Conservation (phyloP, 495 filamentous ascomycete species). For the Trichocladium antarcticum region DNA sequence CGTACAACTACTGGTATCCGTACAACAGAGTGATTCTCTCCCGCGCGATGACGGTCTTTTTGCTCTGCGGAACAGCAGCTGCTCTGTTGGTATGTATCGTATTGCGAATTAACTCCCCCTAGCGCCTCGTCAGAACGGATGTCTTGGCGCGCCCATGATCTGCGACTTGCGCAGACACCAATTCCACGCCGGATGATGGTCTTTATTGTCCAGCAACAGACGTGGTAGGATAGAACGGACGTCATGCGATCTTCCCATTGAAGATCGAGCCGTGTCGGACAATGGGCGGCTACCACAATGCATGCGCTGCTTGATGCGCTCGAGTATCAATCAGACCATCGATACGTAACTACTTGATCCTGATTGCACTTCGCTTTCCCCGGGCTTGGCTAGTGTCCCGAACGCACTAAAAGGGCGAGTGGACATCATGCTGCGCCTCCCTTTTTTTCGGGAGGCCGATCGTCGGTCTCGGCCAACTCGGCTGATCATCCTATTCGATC, state of each 20-base stretch:
- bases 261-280: neutral
- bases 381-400: constrained; percentile 3
- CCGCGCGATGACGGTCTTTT: too few relatives aligned
- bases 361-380: neutral
- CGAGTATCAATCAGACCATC: constrained; percentile 8
- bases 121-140: neutral
- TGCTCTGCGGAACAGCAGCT: too few relatives aligned
- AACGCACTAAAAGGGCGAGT: too few relatives aligned
- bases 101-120: neutral
- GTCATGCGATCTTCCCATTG: too few relatives aligned
- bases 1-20: neutral
- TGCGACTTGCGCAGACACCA: constrained; percentile 3
- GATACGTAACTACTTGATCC: neutral
- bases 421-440: neutral
- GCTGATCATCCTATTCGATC: constrained; percentile 7
- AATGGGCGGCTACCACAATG: too few relatives aligned
- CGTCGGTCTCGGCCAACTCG: constrained; percentile 1
- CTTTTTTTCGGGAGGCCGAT: neutral
- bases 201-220: too few relatives aligned
- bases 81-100: too few relatives aligned
- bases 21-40: neutral
- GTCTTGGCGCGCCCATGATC: constrained; percentile 18
- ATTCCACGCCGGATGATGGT: neutral
- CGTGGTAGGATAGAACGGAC: too few relatives aligned
- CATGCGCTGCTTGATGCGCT: too few relatives aligned